Evolutionary conservation across 257 asterid genomes (phyloP), one percentile per base, ranked within the genome.

Genomic region (Scutellaria baicalensis): DNA sequence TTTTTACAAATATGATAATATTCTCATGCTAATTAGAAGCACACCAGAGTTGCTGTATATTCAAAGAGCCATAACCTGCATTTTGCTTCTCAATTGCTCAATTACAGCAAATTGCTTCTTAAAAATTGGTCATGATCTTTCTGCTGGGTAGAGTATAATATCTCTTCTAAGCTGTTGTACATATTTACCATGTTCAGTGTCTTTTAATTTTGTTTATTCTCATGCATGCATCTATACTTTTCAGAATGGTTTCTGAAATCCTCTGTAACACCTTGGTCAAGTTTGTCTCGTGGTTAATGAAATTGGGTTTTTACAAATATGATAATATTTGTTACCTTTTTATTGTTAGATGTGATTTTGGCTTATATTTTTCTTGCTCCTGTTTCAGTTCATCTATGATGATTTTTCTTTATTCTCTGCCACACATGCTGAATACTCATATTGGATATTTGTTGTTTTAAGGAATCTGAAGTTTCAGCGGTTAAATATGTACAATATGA

Each of bases 381-480:
- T 27, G 6, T 47, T 13, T 68, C 42, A 12, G 60, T 18, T 23
- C 17, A 40, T 68, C 44, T 36, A 45, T 16, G 21, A 66, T 70
- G 35, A 58, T 35, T 52, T 17, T 51, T 52, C 23, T 52, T 9
- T 20, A 3, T 52, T 4, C 17, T 54, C 59, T 55, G 6, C 31
- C 10, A 27, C 31, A 17, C 66, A 62, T 56, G 68, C 73, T 69
- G 49, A 72, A 64, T 56, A 20, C 80, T 69, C 64, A 31, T 40
- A 13, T 68, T 69, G 33, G 50, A 43, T 42, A 17, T 59, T 56
- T 69, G 9, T 55, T 71, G 69, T 81, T 80, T 68, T 84, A 77
- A 94, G 99, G 97, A 94, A 80, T 91, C 97, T 69, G 99, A 94
- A 80, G 99, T 94, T 75, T 91, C 97, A 75, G 96, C 96, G 48